These are phyloP conservation scores for Aspergillus sp. DNA, from an alignment of 2,329 filamentous ascomycete species.

Conservation along the genomic window DNA sequence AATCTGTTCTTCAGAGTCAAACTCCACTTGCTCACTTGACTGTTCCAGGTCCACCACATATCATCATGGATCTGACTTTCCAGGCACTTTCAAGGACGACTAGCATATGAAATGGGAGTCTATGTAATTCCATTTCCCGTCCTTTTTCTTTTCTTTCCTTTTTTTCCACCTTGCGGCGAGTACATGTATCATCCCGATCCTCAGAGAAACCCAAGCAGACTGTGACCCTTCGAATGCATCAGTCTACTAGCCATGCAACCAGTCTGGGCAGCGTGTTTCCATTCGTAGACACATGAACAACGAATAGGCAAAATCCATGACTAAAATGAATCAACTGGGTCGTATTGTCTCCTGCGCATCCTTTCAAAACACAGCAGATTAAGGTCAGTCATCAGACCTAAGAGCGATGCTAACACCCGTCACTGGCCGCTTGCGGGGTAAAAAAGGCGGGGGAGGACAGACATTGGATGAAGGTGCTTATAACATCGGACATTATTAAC, in stretches of 20 bases:
- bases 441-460: background rate
- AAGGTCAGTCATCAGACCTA: background rate
- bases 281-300: background rate
- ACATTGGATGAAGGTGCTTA: background rate
- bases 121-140: background rate
- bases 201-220: background rate
- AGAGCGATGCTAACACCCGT: background rate
- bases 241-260: background rate
- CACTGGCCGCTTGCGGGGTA: background rate
- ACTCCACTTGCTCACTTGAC: background rate
- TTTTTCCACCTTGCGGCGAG: background rate
- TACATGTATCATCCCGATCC: background rate
- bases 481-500: too few species aligned
- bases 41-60: background rate
- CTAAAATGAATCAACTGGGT: background rate
- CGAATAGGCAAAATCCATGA: background rate
- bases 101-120: background rate
- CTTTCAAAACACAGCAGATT: background rate
- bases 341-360: background rate
- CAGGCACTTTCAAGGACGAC: background rate
- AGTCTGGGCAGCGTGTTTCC: background rate
- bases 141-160: background rate
- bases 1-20: background rate
- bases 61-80: background rate
- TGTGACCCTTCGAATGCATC: background rate